Conservation (phyloP, 1,284 basidiomycete species). For the Jaminaea rosea region DNA sequence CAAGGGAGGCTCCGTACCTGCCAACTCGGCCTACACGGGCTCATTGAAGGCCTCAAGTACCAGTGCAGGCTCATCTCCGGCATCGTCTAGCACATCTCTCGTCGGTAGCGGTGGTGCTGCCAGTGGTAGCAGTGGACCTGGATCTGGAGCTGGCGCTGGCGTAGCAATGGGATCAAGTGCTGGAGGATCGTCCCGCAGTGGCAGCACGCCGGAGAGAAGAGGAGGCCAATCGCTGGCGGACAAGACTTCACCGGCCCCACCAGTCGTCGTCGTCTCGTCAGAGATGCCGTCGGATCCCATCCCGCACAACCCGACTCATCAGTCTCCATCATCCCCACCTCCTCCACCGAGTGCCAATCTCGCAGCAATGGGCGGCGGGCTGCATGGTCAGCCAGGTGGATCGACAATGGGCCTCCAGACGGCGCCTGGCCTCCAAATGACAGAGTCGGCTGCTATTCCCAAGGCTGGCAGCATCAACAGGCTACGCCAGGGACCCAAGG, state of each 20-base stretch:
- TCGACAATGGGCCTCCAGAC: conserved; percentile 1
- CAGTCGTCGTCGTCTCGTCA: conserved; percentile 36
- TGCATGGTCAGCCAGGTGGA: conserved; percentile 14
- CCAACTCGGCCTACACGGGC: conserved; percentile 25
- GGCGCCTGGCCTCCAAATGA: conserved; percentile 16
- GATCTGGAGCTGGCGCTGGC: not conserved
- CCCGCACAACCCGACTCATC: conserved; percentile 20
- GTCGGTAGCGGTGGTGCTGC: not conserved
- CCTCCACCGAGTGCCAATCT: conserved; percentile 16
- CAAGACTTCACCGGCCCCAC: conserved; percentile 36
- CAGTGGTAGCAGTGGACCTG: conserved; percentile 1
- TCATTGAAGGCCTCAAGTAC: conserved; percentile 22
- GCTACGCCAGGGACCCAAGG: conserved; percentile 37
- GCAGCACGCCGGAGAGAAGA: conserved; percentile 18
- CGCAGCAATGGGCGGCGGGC: not conserved
- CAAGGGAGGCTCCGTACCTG: conserved; percentile 30
- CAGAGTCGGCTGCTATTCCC: conserved; percentile 28
- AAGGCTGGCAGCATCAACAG: conserved; percentile 34
- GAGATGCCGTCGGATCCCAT: conserved; percentile 40
- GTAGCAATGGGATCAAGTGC: not conserved
- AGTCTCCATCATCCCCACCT: conserved; percentile 24
- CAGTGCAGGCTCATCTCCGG: conserved; percentile 17
- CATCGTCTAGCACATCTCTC: conserved; percentile 29
- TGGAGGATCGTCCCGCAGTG: not conserved
- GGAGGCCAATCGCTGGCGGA: conserved; percentile 20